phyloP scores from a whole-genome alignment of 1,284 basidiomycete genomes.

The Tilletia caries region DNA sequence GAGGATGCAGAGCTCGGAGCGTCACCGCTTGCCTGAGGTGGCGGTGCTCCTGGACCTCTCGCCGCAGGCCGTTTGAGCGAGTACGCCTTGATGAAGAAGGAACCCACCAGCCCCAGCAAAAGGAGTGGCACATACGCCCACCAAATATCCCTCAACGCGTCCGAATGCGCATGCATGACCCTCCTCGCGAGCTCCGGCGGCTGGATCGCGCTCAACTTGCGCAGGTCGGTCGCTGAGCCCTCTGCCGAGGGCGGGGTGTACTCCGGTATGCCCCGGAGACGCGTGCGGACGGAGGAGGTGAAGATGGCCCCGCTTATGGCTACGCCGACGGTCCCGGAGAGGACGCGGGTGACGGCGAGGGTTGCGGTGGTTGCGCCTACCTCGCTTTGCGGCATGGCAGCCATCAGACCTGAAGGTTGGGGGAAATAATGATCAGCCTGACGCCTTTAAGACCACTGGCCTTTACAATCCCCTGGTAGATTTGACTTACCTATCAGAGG shows the following conservation, averaged over 20 bases:
- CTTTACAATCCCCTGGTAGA: background rate
- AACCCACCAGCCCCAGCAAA: background rate
- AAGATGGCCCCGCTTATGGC: conserved; percentile 15
- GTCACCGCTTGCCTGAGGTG: no score
- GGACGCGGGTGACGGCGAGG: background rate
- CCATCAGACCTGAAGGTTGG: background rate
- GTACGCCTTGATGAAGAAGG: conserved; percentile 37
- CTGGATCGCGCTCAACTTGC: conserved; percentile 31
- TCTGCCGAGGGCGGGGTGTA: conserved; percentile 12
- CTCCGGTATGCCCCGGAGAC: conserved; percentile 7
- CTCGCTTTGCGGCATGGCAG: conserved; percentile 15
- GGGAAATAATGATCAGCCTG: background rate
- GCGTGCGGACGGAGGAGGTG: conserved; percentile 14
- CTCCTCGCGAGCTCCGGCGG: conserved; percentile 53
- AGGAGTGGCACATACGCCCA: conserved; percentile 57
- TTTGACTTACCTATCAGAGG: conserved; percentile 30
- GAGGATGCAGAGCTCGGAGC: background rate
- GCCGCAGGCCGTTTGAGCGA: conserved; percentile 27
- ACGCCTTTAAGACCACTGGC: background rate
- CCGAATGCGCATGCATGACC: conserved; percentile 68
- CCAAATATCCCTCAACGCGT: conserved; percentile 71
- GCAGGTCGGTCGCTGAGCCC: conserved; percentile 20
- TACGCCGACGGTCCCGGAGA: conserved; percentile 14
- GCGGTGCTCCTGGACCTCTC: background rate
- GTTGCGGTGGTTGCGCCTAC: conserved; percentile 14